Conservation (phyloP, 148 eudicot species). For the Silene uniflora region DNA sequence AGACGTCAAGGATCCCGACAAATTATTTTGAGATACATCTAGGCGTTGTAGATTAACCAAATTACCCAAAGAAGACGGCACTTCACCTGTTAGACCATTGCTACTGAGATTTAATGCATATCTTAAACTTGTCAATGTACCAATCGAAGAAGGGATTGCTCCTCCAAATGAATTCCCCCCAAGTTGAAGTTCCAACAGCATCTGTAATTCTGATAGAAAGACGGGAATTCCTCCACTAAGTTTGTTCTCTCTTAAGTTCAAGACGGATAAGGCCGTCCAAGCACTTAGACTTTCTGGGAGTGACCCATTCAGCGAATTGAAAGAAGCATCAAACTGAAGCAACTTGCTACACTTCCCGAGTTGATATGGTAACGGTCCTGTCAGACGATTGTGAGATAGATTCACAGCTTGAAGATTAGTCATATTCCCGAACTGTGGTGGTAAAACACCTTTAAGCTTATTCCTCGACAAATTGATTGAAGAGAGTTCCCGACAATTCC, state of each 20-base stretch:
- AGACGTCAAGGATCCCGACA: constrained; percentile 50
- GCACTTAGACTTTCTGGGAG: constrained; percentile 44
- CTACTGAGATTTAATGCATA: constrained; percentile 54
- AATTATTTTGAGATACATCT: constrained; percentile 58
- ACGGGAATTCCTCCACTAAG: constrained; percentile 54
- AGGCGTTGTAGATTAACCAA: constrained; percentile 45
- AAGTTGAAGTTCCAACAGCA: constrained; percentile 48
- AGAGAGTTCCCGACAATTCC: constrained; percentile 36
- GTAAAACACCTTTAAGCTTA: constrained; percentile 48
- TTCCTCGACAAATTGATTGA: constrained; percentile 49
- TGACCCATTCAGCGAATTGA: constrained; percentile 55
- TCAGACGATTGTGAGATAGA: constrained; percentile 54
- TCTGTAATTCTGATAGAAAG: constrained; percentile 39
- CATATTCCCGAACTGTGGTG: constrained; percentile 53
- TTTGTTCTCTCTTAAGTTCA: constrained; percentile 55
- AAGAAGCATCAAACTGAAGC: constrained; percentile 41
- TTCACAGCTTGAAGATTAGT: constrained; percentile 41
- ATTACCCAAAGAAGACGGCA: constrained; percentile 39
- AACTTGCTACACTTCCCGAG: constrained; percentile 44
- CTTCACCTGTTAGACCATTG: constrained; percentile 48
- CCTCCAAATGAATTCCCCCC: constrained; percentile 64
- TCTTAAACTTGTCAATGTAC: constrained; percentile 34
- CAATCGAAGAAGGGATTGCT: constrained; percentile 48
- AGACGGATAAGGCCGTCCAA: constrained; percentile 37
- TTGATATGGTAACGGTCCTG: constrained; percentile 55